phyloP scores from a whole-genome alignment of 768 basidiomycete genomes.

The Candolleomyces eurysporus region DNA sequence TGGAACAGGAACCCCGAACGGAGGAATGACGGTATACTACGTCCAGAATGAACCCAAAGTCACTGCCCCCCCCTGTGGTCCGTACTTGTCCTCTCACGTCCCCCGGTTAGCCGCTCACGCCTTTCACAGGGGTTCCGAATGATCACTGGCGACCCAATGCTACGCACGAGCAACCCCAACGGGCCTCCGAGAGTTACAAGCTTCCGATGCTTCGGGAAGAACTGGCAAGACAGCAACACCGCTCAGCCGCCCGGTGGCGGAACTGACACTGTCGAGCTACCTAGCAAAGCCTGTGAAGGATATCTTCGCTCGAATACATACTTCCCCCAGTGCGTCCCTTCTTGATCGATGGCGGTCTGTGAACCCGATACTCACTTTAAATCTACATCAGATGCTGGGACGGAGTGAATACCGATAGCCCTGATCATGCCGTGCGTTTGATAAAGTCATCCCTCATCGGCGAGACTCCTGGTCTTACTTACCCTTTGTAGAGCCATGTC shows the following conservation, averaged over 20 bases:
- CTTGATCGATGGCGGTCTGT: no score
- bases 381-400: constrained; percentile 8
- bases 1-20: constrained; percentile 8
- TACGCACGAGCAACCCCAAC: background rate
- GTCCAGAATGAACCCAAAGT: constrained; percentile 7
- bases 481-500: constrained; percentile 4
- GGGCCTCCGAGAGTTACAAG: constrained; percentile 5
- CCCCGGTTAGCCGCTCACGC: background rate
- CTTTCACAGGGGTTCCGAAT: constrained; percentile 8
- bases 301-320: constrained; percentile 8
- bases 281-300: constrained; percentile 3
- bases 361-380: background rate
- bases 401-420: constrained; percentile 7
- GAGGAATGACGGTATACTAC: constrained; percentile 12
- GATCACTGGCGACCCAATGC: constrained; percentile 10
- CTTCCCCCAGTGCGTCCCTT: constrained; percentile 7
- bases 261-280: constrained; percentile 4
- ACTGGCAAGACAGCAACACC: constrained; percentile 2
- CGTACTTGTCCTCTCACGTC: background rate
- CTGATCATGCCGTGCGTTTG: constrained; percentile 3
- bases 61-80: constrained; percentile 5
- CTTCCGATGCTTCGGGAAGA: constrained; percentile 12
- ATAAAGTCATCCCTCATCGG: background rate
- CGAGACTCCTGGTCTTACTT: background rate
- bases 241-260: constrained; percentile 7